Evolutionary conservation across 2,329 filamentous ascomycete genomes (phyloP).

Genomic region (Coniochaeta sp.): DNA sequence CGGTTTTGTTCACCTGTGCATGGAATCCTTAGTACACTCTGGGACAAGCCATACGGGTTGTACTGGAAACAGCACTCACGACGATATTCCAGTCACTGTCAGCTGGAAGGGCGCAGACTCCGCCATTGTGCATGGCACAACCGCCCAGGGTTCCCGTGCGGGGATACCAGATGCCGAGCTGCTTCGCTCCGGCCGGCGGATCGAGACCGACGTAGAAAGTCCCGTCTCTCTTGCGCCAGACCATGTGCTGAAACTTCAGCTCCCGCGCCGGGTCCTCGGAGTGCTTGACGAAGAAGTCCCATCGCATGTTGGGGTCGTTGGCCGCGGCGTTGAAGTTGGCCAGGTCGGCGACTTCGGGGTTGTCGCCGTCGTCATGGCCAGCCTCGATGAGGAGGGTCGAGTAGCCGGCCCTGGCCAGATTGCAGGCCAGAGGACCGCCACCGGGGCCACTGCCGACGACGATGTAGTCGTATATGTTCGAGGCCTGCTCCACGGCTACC

Average conservation of each 20-base stretch:
- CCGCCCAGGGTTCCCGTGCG: constrained; percentile 39
- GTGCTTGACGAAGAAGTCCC: constrained; percentile 54
- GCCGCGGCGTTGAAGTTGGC: constrained; percentile 39
- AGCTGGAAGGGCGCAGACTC: constrained; percentile 52
- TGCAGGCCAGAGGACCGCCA: constrained; percentile 49
- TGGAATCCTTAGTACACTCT: background rate
- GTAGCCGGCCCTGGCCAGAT: constrained; percentile 51
- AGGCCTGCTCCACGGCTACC: constrained; percentile 4
- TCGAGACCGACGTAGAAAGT: constrained; percentile 27
- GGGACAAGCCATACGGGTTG: background rate
- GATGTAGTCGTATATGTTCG: constrained; percentile 46
- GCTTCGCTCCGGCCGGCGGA: constrained; percentile 30
- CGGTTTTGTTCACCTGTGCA: constrained; percentile 37
- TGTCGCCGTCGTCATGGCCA: constrained; percentile 47
- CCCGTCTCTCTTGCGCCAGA: constrained; percentile 34
- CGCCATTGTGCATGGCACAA: constrained; percentile 52
- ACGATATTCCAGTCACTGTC: constrained; percentile 54
- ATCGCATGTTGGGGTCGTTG: constrained; percentile 42
- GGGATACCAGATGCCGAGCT: constrained; percentile 38
- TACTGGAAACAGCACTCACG: constrained; percentile 15
- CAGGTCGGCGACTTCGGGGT: constrained; percentile 38
- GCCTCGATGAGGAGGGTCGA: constrained; percentile 55
- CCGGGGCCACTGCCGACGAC: constrained; percentile 56
- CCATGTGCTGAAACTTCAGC: constrained; percentile 42
- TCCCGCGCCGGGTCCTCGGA: constrained; percentile 42